A percentile compares a stretch with the other conserved stretches of the same genome.
Conservation (phyloP, 805 yeast genomes). For the Debaryomyces tyrocola region DNA sequence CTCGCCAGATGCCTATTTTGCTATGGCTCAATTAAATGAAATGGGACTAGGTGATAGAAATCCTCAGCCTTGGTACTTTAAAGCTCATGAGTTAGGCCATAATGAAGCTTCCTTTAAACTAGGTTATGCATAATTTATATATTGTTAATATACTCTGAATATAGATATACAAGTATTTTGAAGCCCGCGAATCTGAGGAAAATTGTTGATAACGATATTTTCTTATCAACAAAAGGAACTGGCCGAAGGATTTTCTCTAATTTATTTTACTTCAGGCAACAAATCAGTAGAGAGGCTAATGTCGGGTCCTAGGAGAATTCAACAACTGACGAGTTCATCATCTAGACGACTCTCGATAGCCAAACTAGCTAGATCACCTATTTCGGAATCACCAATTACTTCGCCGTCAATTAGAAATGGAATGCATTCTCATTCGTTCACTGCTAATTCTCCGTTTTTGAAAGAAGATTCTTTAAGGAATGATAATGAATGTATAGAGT, state of each 20-base stretch:
- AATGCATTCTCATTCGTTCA: slow-evolving; percentile 11
- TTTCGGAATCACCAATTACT: slow-evolving; percentile 22
- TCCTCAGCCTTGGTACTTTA: slow-evolving; percentile 30
- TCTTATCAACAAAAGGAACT: too few species aligned
- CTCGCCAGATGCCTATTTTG: slow-evolving; percentile 38
- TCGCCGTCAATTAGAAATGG: slow-evolving; percentile 18
- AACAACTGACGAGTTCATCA: background rate
- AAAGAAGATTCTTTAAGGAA: slow-evolving; percentile 8
- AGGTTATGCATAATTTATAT: slow-evolving; percentile 4
- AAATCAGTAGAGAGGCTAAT: too few species aligned
- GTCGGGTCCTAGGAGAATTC: background rate
- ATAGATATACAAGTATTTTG: too few species aligned
- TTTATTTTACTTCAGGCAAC: too few species aligned
- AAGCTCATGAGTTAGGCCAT: slow-evolving; percentile 37
- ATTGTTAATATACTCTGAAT: too few species aligned
- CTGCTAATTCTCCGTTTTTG: slow-evolving; percentile 18
- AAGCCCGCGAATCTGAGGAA: too few species aligned
- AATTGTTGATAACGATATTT: too few species aligned
- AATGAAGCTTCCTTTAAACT: slow-evolving; percentile 25
- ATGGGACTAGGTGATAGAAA: slow-evolving; percentile 29
- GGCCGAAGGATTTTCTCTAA: too few species aligned
- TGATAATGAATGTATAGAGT: slow-evolving; percentile 7
- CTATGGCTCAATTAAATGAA: slow-evolving; percentile 41
- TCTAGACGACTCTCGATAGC: slow-evolving; percentile 2
- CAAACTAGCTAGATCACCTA: slow-evolving; percentile 26